These are phyloP conservation scores for Candida incommunis DNA, from an alignment of 805 yeast species.

Conservation along the genomic window DNA sequence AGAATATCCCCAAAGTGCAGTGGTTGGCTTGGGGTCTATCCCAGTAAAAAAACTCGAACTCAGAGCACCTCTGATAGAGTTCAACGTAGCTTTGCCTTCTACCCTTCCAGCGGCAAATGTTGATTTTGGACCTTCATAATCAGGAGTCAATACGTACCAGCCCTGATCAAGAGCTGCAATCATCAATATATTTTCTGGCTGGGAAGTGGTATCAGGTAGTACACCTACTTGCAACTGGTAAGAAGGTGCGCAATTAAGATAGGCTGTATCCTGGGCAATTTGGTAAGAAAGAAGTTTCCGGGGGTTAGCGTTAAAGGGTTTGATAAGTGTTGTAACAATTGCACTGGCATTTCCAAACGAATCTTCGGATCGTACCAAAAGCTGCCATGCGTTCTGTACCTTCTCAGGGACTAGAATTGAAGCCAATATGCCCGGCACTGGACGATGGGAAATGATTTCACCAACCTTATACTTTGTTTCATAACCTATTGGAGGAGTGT, in stretches of 20 bases:
- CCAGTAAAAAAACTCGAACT: constrained; percentile 6
- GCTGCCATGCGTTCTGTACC: too few species aligned
- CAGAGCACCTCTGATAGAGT: constrained; percentile 16
- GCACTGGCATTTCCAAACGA: constrained; percentile 15
- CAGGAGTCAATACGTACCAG: constrained; percentile 13
- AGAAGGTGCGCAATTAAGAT: constrained; percentile 13
- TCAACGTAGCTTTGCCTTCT: constrained; percentile 17
- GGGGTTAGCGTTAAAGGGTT: constrained; percentile 11
- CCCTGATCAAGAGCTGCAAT: constrained; percentile 9
- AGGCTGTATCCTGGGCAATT: constrained; percentile 12
- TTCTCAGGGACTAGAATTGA: too few species aligned
- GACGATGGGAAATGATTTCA: too few species aligned
- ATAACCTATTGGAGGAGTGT: too few species aligned
- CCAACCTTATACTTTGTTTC: too few species aligned
- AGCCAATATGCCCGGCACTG: too few species aligned
- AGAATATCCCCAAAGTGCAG: constrained; percentile 17
- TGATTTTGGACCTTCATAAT: constrained; percentile 12
- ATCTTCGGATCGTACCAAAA: too few species aligned
- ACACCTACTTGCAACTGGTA: constrained; percentile 9
- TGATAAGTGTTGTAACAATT: constrained; percentile 17
- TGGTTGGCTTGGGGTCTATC: constrained; percentile 6
- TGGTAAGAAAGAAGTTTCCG: constrained; percentile 11
- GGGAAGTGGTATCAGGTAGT: constrained; percentile 7
- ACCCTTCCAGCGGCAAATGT: constrained; percentile 13
- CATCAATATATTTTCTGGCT: background rate